Conservation (phyloP, 2,329 filamentous ascomycete genomes). For the Aspergillus awamori region DNA sequence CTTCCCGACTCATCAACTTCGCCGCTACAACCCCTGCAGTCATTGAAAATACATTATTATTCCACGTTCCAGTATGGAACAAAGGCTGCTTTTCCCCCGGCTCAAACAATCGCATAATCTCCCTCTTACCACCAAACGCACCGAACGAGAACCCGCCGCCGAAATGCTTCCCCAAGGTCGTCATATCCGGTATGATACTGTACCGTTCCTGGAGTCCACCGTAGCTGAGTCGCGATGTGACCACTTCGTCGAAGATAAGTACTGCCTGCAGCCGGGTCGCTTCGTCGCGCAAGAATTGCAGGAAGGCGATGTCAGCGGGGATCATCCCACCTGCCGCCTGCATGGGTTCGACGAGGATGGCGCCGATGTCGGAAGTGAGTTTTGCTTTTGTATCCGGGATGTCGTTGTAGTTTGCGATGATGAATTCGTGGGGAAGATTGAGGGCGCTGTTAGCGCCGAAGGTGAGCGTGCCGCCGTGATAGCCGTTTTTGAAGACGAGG, state of each 20-base stretch:
- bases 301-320: constrained; percentile 54
- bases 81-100: constrained; percentile 45
- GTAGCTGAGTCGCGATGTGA: constrained; percentile 63
- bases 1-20: constrained; percentile 23
- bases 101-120: constrained; percentile 63
- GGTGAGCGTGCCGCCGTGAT: constrained; percentile 59
- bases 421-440: constrained; percentile 59
- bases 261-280: constrained; percentile 57
- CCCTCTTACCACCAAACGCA: constrained; percentile 63
- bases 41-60: constrained; percentile 68
- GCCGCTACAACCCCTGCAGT: constrained; percentile 52
- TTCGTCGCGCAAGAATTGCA: constrained; percentile 53
- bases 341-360: constrained; percentile 68
- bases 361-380: constrained; percentile 56
- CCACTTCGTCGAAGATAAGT: constrained; percentile 72
- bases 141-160: constrained; percentile 69
- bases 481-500: constrained; percentile 55
- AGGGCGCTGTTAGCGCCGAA: constrained; percentile 39
- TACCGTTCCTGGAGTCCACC: constrained; percentile 52
- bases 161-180: constrained; percentile 67
- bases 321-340: constrained; percentile 66
- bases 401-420: constrained; percentile 67
- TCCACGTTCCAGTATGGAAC: constrained; percentile 66
- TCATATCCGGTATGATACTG: constrained; percentile 61
- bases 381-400: constrained; percentile 45